Conservation (phyloP, 225 moss, liverwort and hornwort genomes). For the Bryum argenteum region DNA sequence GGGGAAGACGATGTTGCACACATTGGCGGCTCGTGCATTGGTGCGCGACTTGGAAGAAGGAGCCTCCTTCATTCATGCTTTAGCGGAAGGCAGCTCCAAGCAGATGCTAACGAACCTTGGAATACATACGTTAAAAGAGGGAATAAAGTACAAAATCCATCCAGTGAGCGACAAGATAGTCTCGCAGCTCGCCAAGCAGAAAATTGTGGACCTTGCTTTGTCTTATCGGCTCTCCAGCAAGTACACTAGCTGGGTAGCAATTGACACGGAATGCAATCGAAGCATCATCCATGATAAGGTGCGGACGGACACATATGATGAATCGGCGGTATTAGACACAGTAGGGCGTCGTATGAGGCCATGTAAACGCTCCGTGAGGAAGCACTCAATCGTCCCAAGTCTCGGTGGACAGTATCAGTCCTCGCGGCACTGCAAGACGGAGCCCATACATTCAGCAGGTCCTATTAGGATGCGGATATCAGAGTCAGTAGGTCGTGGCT, state of each 20-base stretch:
- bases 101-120: conserved; percentile 37
- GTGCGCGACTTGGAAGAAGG: conserved; percentile 63
- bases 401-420: too few species aligned
- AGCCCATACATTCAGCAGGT: too few species aligned
- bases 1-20: conserved; percentile 51
- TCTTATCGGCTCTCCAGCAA: conserved; percentile 34
- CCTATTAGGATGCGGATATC: too few species aligned
- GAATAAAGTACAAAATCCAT: neutral
- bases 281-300: neutral
- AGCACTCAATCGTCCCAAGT: too few species aligned
- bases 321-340: too few species aligned
- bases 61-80: conserved; percentile 36
- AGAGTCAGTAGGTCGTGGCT: too few species aligned
- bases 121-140: conserved; percentile 7
- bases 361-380: too few species aligned
- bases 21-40: conserved; percentile 46
- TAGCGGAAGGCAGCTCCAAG: conserved; percentile 8
- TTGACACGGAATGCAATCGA: conserved; percentile 30
- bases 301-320: too few species aligned
- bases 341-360: too few species aligned
- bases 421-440: too few species aligned
- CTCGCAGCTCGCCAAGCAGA: conserved; percentile 21
- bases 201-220: conserved; percentile 36
- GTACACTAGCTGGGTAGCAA: conserved; percentile 52
- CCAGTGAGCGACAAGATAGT: conserved; percentile 18